Base-by-base conservation (phyloP, 116 monocot species). In the Posidonia oceanica region DNA sequence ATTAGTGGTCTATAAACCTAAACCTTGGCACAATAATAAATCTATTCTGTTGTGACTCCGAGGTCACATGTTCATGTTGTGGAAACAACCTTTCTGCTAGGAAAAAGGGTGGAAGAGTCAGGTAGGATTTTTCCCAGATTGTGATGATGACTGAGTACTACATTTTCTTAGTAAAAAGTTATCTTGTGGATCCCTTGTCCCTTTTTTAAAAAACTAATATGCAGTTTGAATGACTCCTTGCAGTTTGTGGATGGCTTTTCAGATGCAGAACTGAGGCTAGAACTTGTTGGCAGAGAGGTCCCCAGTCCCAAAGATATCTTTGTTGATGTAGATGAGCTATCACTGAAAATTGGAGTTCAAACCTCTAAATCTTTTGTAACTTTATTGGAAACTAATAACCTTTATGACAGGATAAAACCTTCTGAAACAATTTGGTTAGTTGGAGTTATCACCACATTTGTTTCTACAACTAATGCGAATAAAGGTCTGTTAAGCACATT, bases 391-490 rank as follows among this genome's bases (percentile, higher is more conserved):
- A 61, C 75, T 5, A 73, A 66, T 75, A 58, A 41, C 60, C 73
- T 96, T 10, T 96, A 84, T 76, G 89, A 81, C 29, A 88, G 71
- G 74, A 82, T 91, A 70, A 96, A 91, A 78, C 76, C 87, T 69
- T 81, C 81, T 39, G 95, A 96, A 80, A 91, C 91, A 22, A 91
- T 91, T 83, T 95, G 95, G 95, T 95, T 69, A 10, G 80, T 69
- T 13, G 8, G 52, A 7, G 3, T 39, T 4, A 15, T 48, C 18
- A 16, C 15, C 39, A 14, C n/a, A 21, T 70, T 73, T 42, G 7
- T 61, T 59, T 21, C 39, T 68, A 15, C 51, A 22, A 2, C 3
- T 52, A 2, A 3, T 39, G 36, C 38, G 57, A 18, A 36, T 17
- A 21, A 68, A 68, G 7, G 29, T 21, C 12, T 54, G 10, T 48